Base-by-base conservation (phyloP, 2,329 filamentous ascomycete genomes). In the Cercospora brassicicola region DNA sequence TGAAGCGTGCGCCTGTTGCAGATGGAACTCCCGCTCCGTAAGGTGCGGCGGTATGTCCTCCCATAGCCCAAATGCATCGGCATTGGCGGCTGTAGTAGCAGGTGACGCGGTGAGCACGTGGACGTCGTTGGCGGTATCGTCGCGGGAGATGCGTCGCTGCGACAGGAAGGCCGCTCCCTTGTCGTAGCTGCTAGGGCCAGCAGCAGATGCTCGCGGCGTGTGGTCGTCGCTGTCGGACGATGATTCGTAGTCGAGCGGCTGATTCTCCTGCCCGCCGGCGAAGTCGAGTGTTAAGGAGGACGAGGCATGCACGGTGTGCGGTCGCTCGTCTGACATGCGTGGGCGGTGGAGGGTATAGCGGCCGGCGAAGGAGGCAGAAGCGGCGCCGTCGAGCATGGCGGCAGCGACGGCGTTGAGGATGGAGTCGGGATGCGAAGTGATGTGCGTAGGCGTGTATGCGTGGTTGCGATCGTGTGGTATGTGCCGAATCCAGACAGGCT, bases 91-190 rank as follows among this genome's bases (percentile, higher is more conserved):
- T 13, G 45, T 51, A 20, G 45, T 13, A 23, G 60, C 51, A 64
- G 28, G 33, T 65, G 57, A 65, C 56, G 10, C 56, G 45, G 66
- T 66, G 42, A 71, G 26, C 59, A 69, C 62, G 59, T 73, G 74
- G 42, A 76, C 51, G 65, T 74, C 73, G 62, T 72, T 72, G 31
- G 73, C 73, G 20, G 75, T 75, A 48, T 76, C 74, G 66, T 76
- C 75, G 66, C 75, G 73, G 28, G 75, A 75, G 62, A 76, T 45
- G 28, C 71, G 67, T 26, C 65, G 60, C 28, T 61, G 39, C 15
- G 42, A 28, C 13, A 63, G 42, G 48, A 55, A 55, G 48, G 62
- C 20, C 4, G 33, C 59, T 30, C 39, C 59, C 48, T 59, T 51
- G 26, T 42, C 59, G 36, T 20, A 51, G 56, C 55, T 48, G 31